These are phyloP conservation scores for Calonectria honghensis DNA, from an alignment of 2,329 filamentous ascomycete species.

Conservation along the genomic window DNA sequence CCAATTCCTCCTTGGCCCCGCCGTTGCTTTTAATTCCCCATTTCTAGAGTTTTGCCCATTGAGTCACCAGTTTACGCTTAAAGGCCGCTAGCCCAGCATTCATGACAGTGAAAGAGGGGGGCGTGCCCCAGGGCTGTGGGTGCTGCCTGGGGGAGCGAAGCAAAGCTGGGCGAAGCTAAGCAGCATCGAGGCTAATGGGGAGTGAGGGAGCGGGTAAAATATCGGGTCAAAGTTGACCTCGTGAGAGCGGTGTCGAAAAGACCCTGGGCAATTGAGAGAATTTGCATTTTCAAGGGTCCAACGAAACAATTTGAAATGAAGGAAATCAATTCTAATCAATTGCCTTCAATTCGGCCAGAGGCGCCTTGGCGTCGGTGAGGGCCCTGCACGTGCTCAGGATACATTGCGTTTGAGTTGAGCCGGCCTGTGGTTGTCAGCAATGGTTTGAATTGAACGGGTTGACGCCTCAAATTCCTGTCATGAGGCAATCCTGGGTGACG, in stretches of 20 bases:
- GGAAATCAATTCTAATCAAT: slow-evolving; percentile 44
- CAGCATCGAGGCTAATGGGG: slow-evolving; percentile 43
- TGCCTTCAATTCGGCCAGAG: slow-evolving; percentile 47
- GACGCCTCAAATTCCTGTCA: slow-evolving; percentile 36
- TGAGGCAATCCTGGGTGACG: slow-evolving; percentile 27
- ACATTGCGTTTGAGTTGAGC: slow-evolving; percentile 29
- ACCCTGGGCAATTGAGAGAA: slow-evolving; percentile 22
- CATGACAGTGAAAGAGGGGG: slow-evolving; percentile 18
- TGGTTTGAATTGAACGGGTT: slow-evolving; percentile 34
- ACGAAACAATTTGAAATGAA: not conserved
- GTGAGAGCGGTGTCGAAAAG: slow-evolving; percentile 26
- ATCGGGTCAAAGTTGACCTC: slow-evolving; percentile 32
- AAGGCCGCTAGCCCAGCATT: slow-evolving; percentile 25
- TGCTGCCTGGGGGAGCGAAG: slow-evolving; percentile 33
- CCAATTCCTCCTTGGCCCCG: not conserved
- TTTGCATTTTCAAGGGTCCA: slow-evolving; percentile 11
- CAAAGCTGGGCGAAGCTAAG: slow-evolving; percentile 2
- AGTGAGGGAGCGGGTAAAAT: slow-evolving; percentile 40
- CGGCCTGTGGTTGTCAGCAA: slow-evolving; percentile 24
- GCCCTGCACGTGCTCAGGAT: slow-evolving; percentile 47
- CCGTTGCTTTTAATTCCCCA: slow-evolving; percentile 9
- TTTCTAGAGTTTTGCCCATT: slow-evolving; percentile 13
- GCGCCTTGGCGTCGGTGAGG: slow-evolving; percentile 29
- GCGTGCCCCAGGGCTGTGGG: slow-evolving; percentile 1
- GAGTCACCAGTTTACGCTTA: slow-evolving; percentile 32